A percentile compares a stretch with the other conserved stretches of the same genome.
Evolutionary conservation across 805 yeast species (phyloP).

Genomic region (Ogataea methanolica): DNA sequence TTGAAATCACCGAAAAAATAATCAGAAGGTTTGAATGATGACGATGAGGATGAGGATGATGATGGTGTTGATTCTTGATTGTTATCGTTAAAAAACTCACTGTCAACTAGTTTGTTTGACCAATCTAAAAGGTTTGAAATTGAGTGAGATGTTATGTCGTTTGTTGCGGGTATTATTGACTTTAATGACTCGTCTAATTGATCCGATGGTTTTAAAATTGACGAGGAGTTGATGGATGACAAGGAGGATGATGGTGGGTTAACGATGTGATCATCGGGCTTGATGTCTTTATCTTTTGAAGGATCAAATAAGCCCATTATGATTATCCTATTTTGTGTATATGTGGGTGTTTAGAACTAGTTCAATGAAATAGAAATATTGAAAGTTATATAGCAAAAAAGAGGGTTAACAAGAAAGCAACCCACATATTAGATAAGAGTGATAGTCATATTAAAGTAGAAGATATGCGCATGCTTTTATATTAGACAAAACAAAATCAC

Average conservation of each 20-base stretch:
- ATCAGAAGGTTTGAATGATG: not conserved
- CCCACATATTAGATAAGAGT: too few relatives aligned
- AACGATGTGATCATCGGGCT: too few relatives aligned
- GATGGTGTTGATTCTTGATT: not conserved
- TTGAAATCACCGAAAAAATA: not conserved
- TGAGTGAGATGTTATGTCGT: constrained; percentile 16
- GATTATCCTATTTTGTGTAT: not conserved
- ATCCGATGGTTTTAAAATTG: not conserved
- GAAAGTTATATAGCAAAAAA: too few relatives aligned
- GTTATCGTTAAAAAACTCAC: not conserved
- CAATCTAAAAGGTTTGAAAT: constrained; percentile 10
- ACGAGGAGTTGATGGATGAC: not conserved
- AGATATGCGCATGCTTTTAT: too few relatives aligned
- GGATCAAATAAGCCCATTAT: constrained; percentile 18
- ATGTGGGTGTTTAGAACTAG: not conserved
- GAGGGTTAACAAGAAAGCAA: too few relatives aligned
- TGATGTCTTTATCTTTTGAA: constrained; percentile 11
- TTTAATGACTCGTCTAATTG: constrained; percentile 9
- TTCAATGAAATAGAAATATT: not conserved
- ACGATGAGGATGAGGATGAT: not conserved
- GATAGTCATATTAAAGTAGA: too few relatives aligned
- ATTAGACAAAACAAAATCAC: too few relatives aligned
- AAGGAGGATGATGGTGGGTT: too few relatives aligned
- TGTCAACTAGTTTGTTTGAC: constrained; percentile 6
- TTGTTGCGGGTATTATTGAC: constrained; percentile 11